These are phyloP conservation scores for Globomyces pollinis-pini DNA, from an alignment of 192 early-diverging fungal species.

Conservation along the genomic window DNA sequence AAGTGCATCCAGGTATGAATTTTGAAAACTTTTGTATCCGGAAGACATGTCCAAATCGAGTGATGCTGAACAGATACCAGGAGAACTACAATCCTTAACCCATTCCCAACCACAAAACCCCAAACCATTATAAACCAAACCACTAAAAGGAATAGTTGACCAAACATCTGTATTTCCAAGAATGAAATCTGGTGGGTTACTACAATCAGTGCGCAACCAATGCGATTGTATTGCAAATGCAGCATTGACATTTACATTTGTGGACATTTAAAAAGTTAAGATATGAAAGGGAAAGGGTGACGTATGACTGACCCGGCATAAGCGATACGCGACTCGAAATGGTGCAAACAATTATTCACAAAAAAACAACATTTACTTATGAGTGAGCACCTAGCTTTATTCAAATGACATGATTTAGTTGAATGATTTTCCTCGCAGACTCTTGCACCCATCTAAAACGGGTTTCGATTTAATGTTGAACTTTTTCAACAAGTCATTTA, in stretches of 20 bases:
- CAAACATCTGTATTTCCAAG: background rate
- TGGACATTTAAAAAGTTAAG: no score
- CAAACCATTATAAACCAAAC: background rate
- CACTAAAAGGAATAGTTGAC: background rate
- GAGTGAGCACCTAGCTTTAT: no score
- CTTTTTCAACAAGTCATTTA: no score
- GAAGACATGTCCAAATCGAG: background rate
- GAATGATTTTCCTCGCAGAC: no score
- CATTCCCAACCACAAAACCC: background rate
- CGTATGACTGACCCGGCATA: no score
- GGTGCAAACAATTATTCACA: no score
- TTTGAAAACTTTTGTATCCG: background rate
- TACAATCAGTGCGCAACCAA: background rate
- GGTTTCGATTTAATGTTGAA: no score
- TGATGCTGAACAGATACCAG: background rate
- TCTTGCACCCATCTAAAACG: no score
- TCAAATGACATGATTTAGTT: no score
- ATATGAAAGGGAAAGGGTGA: no score
- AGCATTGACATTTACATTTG: background rate
- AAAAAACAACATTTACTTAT: no score
- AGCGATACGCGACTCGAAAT: no score
- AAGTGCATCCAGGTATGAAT: background rate
- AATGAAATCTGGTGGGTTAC: background rate
- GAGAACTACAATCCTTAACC: constrained; percentile 1
- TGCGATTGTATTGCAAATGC: background rate